Conservation (phyloP, 202 grass and related monocot genomes). For the Saccharum hybrid region DNA sequence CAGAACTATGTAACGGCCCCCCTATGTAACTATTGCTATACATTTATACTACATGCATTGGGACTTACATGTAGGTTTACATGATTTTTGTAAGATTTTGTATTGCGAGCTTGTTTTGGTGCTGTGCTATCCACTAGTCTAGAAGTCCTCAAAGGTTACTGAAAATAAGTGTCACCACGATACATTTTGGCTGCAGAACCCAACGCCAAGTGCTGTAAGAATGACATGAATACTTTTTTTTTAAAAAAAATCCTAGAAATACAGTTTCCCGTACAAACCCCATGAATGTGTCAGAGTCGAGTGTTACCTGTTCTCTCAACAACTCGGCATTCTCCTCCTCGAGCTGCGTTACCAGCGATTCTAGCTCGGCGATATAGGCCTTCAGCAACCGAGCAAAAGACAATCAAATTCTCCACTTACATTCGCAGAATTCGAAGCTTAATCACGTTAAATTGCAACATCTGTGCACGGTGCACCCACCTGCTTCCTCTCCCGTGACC, state of each 20-base stretch:
- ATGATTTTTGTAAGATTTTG: neutral
- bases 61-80: neutral
- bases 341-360: conserved; percentile 70
- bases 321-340: conserved; percentile 86
- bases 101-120: neutral
- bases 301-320: conserved; percentile 67
- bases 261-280: neutral
- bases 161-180: neutral
- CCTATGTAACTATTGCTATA: no score
- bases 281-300: neutral
- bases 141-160: neutral
- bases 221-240: neutral
- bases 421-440: neutral
- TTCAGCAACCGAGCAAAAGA: conserved; percentile 42
- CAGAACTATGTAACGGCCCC: neutral
- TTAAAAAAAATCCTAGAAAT: neutral
- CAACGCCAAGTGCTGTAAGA: neutral
- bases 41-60: neutral
- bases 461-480: conserved; percentile 28
- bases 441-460: neutral
- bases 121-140: neutral
- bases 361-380: conserved; percentile 94
- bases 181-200: neutral
- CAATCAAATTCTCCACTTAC: conserved; percentile 1
- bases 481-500: conserved; percentile 99